Evolutionary conservation across 225 moss, liverwort and hornwort species (phyloP).

Genomic region (Sphagnum contortum): DNA sequence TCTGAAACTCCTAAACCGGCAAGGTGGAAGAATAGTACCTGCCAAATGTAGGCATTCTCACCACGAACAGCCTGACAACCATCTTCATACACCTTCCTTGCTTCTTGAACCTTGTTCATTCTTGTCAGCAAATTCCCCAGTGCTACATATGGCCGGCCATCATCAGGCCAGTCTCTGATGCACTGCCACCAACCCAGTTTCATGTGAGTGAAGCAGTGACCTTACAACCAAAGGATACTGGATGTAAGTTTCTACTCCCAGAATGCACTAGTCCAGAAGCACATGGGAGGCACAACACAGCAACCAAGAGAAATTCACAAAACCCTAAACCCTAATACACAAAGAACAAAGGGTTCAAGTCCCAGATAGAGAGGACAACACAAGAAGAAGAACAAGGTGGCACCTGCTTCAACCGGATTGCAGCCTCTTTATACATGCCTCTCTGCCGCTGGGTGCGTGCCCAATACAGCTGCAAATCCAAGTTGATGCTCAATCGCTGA

Average conservation of each 20-base stretch:
- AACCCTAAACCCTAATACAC: background rate
- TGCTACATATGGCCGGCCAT: slow-evolving; percentile 87
- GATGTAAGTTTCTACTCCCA: background rate
- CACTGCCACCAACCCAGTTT: slow-evolving; percentile 38
- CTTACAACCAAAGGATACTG: too few relatives aligned
- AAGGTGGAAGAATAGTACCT: slow-evolving; percentile 29
- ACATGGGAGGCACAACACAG: background rate
- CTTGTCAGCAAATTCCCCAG: slow-evolving; percentile 60
- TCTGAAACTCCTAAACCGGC: background rate
- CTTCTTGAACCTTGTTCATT: slow-evolving; percentile 55
- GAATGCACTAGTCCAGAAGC: background rate
- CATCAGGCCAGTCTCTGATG: slow-evolving; percentile 87
- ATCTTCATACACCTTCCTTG: slow-evolving; percentile 73
- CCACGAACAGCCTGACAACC: slow-evolving; percentile 94
- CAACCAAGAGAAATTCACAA: background rate
- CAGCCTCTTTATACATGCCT: slow-evolving; percentile 47
- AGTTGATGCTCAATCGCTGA: slow-evolving; percentile 63
- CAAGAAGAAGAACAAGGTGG: background rate
- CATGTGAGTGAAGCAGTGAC: background rate
- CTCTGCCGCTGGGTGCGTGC: slow-evolving; percentile 56
- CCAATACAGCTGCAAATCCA: slow-evolving; percentile 73
- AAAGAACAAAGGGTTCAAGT: background rate
- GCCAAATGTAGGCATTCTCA: slow-evolving; percentile 95
- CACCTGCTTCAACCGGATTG: slow-evolving; percentile 59
- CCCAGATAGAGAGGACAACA: too few relatives aligned